These are phyloP conservation scores for Aspergillus avenaceus DNA, from an alignment of 495 filamentous ascomycete genomes.

Conservation along the genomic window DNA sequence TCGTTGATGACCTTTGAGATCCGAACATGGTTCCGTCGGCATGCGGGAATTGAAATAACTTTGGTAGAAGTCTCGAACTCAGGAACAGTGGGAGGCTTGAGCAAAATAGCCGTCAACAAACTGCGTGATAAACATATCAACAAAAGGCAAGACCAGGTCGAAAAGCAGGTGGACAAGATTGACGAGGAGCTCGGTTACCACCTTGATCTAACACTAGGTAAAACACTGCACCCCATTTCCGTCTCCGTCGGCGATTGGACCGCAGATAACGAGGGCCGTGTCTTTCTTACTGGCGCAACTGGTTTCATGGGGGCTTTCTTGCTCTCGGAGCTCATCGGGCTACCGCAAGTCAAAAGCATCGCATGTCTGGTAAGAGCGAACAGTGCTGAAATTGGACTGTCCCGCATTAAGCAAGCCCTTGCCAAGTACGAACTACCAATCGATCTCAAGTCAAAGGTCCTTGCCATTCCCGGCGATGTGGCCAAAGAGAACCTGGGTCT, in stretches of 20 bases:
- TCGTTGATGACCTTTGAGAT: constrained; percentile 42
- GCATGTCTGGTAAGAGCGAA: constrained; percentile 8
- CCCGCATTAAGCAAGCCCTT: not conserved
- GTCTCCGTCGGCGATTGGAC: not conserved
- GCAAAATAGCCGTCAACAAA: constrained; percentile 9
- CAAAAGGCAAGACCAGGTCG: not conserved
- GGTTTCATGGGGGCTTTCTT: constrained; percentile 10
- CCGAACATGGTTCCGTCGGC: constrained; percentile 33
- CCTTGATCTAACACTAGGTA: constrained; percentile 2
- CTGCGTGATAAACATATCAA: constrained; percentile 11
- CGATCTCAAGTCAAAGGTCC: constrained; percentile 3
- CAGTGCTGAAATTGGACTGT: not conserved
- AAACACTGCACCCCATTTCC: not conserved
- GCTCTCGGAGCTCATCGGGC: not conserved
- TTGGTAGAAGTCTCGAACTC: constrained; percentile 26
- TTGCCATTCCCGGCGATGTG: constrained; percentile 5
- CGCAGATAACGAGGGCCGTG: constrained; percentile 1
- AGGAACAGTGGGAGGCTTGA: constrained; percentile 13
- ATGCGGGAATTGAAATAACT: constrained; percentile 23
- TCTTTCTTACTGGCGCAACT: constrained; percentile 14
- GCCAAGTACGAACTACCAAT: not conserved
- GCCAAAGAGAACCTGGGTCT: constrained; percentile 3
- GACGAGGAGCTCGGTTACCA: not conserved
- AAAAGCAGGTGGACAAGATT: not conserved
- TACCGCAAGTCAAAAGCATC: constrained; percentile 8